These are phyloP conservation scores for Scopulariopsis brevicaulis DNA, from an alignment of 2,329 filamentous ascomycete species.

Conservation along the genomic window DNA sequence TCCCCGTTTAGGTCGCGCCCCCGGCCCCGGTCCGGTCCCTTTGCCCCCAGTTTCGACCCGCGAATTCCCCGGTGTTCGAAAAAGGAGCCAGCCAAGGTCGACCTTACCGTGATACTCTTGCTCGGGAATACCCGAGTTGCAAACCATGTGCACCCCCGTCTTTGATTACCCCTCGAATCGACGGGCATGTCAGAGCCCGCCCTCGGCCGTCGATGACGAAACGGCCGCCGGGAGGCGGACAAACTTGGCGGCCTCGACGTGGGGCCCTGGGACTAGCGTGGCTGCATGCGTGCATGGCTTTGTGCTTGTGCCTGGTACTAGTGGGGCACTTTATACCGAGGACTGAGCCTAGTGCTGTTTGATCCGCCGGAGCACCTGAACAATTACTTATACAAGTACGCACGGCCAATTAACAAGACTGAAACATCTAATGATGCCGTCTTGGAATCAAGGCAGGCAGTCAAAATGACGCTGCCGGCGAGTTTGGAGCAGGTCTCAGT, in stretches of 20 bases:
- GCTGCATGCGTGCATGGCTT: not conserved
- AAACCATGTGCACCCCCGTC: not conserved
- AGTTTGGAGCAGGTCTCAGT: too few species aligned
- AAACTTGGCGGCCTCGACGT: constrained; percentile 15
- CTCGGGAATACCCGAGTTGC: not conserved
- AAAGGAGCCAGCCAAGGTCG: not conserved
- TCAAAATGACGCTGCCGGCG: too few species aligned
- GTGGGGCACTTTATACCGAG: not conserved
- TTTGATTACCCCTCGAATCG: not conserved
- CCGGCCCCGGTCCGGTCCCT: not conserved
- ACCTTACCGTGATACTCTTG: not conserved
- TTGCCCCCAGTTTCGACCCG: not conserved
- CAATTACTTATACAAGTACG: not conserved
- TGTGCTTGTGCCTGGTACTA: not conserved
- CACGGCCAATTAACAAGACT: not conserved
- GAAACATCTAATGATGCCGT: not conserved
- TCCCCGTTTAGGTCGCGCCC: not conserved
- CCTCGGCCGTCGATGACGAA: not conserved
- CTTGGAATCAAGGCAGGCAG: not conserved
- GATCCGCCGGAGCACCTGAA: too few species aligned
- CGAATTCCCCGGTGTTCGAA: not conserved
- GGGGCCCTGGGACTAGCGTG: constrained; percentile 11
- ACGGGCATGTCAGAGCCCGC: not conserved
- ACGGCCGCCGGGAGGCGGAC: constrained; percentile 7
- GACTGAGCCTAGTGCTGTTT: too few species aligned